phyloP scores from a whole-genome alignment of 768 basidiomycete species.

The Kondoa subrosea region DNA sequence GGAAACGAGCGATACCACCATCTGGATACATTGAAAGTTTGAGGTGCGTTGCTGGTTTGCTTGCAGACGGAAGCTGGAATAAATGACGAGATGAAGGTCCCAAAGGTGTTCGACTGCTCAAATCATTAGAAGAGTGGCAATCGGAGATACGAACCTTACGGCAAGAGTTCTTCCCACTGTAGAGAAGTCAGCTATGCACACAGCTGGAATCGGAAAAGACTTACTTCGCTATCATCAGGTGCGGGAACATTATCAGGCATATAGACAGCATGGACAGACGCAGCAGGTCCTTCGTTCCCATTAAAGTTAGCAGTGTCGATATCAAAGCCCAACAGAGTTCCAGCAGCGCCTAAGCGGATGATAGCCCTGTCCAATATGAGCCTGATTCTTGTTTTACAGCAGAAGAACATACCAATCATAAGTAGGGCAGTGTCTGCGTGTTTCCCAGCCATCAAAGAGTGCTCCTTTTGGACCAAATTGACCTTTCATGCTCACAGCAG shows the following conservation, averaged over 20 bases:
- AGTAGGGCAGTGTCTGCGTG: conserved; percentile 65
- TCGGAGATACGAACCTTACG: conserved; percentile 24
- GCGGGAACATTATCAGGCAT: conserved; percentile 35
- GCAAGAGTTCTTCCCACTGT: background rate
- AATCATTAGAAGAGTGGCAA: background rate
- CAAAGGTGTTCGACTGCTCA: conserved; percentile 38
- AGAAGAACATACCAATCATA: conserved; percentile 57
- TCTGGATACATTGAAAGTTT: conserved; percentile 93
- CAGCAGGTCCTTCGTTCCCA: conserved; percentile 55
- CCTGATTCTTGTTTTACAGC: background rate
- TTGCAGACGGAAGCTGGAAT: conserved; percentile 48
- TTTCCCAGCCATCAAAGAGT: conserved; percentile 87
- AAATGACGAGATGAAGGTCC: conserved; percentile 78
- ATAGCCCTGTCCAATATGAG: conserved; percentile 49
- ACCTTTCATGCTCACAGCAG: conserved; percentile 76
- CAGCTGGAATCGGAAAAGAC: background rate
- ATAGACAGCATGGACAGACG: conserved; percentile 47
- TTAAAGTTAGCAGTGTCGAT: conserved; percentile 91
- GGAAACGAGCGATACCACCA: conserved; percentile 87
- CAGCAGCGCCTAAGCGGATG: conserved; percentile 58
- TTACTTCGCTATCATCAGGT: conserved; percentile 40
- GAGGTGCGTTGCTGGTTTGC: conserved; percentile 47
- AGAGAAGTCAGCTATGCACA: background rate
- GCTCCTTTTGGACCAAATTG: conserved; percentile 94
- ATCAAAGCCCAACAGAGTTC: conserved; percentile 68